Evolutionary conservation across 352 stramenopile species (phyloP).

Genomic region (Saprolegnia parasitica): DNA sequence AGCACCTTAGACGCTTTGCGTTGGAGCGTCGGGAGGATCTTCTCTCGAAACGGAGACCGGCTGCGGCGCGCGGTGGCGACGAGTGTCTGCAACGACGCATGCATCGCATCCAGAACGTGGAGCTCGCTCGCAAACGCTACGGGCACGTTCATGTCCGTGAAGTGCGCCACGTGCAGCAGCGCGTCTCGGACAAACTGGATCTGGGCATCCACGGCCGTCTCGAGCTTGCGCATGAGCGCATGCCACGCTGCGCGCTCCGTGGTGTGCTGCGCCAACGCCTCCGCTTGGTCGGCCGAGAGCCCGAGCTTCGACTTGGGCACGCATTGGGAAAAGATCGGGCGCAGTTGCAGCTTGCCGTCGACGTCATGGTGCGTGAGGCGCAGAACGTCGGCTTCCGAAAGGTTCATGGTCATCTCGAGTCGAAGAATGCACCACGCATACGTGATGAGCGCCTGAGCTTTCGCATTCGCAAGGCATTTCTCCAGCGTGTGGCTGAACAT

Average conservation of each 20-base stretch:
- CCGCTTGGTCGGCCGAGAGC: neutral
- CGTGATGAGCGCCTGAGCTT: neutral
- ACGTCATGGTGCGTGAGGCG: neutral
- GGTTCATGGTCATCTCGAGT: neutral
- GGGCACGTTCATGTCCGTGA: too few species aligned
- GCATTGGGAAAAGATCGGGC: neutral
- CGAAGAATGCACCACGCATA: conserved; percentile 15
- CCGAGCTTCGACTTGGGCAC: neutral
- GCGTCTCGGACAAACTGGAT: too few species aligned
- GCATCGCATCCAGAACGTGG: too few species aligned
- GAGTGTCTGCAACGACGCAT: too few species aligned
- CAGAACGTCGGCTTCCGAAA: neutral
- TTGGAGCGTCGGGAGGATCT: too few species aligned
- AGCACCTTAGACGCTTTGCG: too few species aligned
- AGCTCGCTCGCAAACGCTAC: too few species aligned
- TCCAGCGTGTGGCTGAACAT: conserved; percentile 18
- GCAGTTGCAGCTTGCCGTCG: neutral
- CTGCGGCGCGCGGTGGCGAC: too few species aligned
- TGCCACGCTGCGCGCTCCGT: neutral
- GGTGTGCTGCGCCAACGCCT: neutral
- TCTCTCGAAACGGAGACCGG: too few species aligned
- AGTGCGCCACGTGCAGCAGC: too few species aligned
- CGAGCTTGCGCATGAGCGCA: too few species aligned
- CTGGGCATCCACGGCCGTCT: too few species aligned
- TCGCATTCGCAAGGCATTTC: neutral